Conservation (phyloP, 2,329 filamentous ascomycete genomes). For the Diaporthe humulicola region DNA sequence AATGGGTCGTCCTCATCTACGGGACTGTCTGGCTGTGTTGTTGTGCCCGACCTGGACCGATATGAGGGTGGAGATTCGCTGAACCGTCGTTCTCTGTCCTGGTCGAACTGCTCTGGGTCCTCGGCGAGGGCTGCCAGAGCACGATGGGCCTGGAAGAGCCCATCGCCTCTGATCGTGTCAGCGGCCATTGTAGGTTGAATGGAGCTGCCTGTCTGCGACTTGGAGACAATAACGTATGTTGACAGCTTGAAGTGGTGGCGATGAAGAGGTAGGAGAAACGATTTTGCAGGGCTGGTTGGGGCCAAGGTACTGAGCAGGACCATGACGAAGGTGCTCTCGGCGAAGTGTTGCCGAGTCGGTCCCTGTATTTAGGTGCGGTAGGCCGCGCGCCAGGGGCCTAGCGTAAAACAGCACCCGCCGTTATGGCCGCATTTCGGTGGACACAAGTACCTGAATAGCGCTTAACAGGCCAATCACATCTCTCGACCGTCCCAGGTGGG, state of each 20-base stretch:
- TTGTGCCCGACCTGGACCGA: not conserved
- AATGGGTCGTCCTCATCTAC: accelerated
- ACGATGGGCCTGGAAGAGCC: constrained; percentile 5
- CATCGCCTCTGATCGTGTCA: not conserved
- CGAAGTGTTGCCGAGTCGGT: not conserved
- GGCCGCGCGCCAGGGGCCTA: not conserved
- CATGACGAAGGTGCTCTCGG: not conserved
- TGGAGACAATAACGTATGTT: not conserved
- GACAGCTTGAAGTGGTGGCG: not conserved
- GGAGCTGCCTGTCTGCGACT: not conserved
- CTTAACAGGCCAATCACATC: not conserved
- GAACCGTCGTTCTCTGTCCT: not conserved
- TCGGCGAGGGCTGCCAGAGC: constrained; percentile 25
- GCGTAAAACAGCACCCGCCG: not conserved
- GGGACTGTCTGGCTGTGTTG: not conserved
- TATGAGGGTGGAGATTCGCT: constrained; percentile 13
- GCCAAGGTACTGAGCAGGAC: not conserved
- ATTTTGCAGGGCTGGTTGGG: not conserved
- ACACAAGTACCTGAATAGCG: not conserved
- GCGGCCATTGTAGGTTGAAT: not conserved
- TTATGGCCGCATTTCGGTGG: too few relatives aligned
- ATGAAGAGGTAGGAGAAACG: not conserved
- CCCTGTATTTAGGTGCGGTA: not conserved
- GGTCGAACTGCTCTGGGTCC: not conserved
- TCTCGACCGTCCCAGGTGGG: not conserved